These are phyloP conservation scores for Diaporthe sp. DNA, from an alignment of 2,329 filamentous ascomycete genomes.

Conservation along the genomic window DNA sequence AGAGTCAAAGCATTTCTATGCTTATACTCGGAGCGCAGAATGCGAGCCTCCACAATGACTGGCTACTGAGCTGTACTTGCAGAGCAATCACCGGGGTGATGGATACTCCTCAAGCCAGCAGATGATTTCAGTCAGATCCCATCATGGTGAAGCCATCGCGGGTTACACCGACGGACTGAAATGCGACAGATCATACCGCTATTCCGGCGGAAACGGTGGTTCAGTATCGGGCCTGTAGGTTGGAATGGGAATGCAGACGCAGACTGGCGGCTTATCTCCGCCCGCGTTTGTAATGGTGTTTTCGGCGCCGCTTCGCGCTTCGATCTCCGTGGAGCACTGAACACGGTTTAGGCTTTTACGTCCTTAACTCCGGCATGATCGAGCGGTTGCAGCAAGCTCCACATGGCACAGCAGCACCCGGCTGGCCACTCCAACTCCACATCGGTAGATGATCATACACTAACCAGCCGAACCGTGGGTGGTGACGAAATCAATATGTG, in stretches of 20 bases:
- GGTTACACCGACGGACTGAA: not conserved
- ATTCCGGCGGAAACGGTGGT: not conserved
- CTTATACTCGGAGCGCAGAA: not conserved
- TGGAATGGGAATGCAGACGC: not conserved
- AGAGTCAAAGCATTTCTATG: not conserved
- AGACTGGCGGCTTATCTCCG: not conserved
- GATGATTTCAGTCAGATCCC: not conserved
- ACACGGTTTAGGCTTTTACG: conserved; percentile 7
- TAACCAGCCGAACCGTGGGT: not conserved
- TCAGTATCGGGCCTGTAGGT: not conserved
- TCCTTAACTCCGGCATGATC: conserved; percentile 21
- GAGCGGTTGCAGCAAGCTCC: not conserved
- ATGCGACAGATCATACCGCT: not conserved
- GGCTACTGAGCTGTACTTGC: too few species aligned
- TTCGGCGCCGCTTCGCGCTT: conserved; percentile 1
- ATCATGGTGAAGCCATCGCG: not conserved
- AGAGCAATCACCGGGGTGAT: too few species aligned
- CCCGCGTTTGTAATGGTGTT: not conserved
- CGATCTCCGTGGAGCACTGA: not conserved
- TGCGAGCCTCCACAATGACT: not conserved
- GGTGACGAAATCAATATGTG: conserved; percentile 11
- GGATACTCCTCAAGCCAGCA: not conserved
- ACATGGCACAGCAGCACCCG: not conserved
- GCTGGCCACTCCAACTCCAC: not conserved
- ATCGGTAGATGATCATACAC: not conserved